Percentiles rank a stretch among this genome's conserved stretches.
phyloP scores from a whole-genome alignment of 257 asterid species.

The Jacaranda copaia region DNA sequence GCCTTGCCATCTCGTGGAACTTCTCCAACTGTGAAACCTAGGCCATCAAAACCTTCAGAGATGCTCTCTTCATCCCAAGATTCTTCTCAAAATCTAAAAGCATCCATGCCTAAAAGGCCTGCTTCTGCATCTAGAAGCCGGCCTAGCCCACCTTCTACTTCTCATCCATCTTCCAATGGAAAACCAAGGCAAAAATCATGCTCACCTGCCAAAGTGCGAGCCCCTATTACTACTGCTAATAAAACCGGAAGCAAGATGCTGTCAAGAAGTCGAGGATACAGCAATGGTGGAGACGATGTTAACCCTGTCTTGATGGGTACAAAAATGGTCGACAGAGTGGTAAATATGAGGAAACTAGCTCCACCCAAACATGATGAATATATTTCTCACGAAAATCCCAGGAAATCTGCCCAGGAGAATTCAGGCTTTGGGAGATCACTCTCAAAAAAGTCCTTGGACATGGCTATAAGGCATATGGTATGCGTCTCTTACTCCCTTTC shows the following conservation, averaged over 20 bases:
- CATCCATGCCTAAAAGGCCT: slow-evolving; percentile 61
- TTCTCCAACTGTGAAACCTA: slow-evolving; percentile 57
- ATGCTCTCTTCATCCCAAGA: slow-evolving; percentile 42
- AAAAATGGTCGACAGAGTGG: slow-evolving; percentile 87
- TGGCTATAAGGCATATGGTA: slow-evolving; percentile 96
- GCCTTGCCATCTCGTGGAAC: slow-evolving; percentile 51
- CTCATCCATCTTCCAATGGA: slow-evolving; percentile 38
- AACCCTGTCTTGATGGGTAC: slow-evolving; percentile 83
- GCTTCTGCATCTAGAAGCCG: slow-evolving; percentile 72
- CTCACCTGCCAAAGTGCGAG: slow-evolving; percentile 64
- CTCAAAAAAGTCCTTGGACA: slow-evolving; percentile 82
- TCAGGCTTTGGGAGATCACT: slow-evolving; percentile 85
- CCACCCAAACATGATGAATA: slow-evolving; percentile 73
- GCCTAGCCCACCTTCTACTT: slow-evolving; percentile 31
- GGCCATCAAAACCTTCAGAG: slow-evolving; percentile 58
- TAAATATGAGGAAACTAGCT: slow-evolving; percentile 90
- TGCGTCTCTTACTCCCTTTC: slow-evolving; percentile 29
- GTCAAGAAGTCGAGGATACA: slow-evolving; percentile 58
- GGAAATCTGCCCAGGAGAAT: slow-evolving; percentile 59
- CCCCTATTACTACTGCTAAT: slow-evolving; percentile 31
- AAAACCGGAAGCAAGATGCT: slow-evolving; percentile 44
- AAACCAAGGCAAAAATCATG: slow-evolving; percentile 65
- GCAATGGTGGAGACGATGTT: slow-evolving; percentile 58
- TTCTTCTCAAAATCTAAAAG: slow-evolving; percentile 42
- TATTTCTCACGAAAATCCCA: slow-evolving; percentile 41